These are phyloP conservation scores for Galerina sulciceps DNA, from an alignment of 768 basidiomycete genomes.

Conservation along the genomic window DNA sequence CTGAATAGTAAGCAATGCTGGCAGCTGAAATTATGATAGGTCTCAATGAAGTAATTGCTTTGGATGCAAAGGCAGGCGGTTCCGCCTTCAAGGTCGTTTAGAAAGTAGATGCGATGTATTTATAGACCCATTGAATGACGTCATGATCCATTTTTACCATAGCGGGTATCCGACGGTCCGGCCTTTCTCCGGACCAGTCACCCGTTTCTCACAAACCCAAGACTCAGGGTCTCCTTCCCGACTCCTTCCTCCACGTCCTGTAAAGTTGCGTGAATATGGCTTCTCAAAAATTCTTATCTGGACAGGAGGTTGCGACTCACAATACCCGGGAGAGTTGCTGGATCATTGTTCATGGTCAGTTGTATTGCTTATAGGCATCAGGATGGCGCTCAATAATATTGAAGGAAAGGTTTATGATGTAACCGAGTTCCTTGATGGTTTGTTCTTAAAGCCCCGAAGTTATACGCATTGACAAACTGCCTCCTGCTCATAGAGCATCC, in stretches of 20 bases:
- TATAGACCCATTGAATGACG: too few relatives aligned
- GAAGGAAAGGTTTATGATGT: conserved; percentile 79
- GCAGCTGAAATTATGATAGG: conserved; percentile 33
- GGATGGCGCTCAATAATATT: background rate
- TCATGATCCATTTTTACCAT: too few relatives aligned
- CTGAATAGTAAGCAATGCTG: background rate
- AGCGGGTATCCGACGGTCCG: too few relatives aligned
- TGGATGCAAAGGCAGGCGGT: conserved; percentile 64
- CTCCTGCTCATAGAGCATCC: conserved; percentile 57
- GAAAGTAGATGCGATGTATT: too few relatives aligned
- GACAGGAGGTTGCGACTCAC: conserved; percentile 36
- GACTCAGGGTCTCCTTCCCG: background rate
- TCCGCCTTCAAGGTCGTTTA: conserved; percentile 58
- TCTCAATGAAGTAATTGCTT: conserved; percentile 53
- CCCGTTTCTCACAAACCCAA: background rate
- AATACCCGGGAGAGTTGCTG: conserved; percentile 39
- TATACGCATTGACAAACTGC: background rate
- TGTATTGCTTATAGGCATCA: background rate
- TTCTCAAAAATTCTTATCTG: conserved; percentile 31
- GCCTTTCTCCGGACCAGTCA: too few relatives aligned
- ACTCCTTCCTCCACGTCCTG: background rate
- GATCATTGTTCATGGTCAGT: conserved; percentile 82
- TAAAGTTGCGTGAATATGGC: background rate
- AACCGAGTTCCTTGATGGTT: conserved; percentile 78
- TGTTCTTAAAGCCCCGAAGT: conserved; percentile 12